Conservation (phyloP, 805 yeast species). For the Kazachstania psychrophila region DNA sequence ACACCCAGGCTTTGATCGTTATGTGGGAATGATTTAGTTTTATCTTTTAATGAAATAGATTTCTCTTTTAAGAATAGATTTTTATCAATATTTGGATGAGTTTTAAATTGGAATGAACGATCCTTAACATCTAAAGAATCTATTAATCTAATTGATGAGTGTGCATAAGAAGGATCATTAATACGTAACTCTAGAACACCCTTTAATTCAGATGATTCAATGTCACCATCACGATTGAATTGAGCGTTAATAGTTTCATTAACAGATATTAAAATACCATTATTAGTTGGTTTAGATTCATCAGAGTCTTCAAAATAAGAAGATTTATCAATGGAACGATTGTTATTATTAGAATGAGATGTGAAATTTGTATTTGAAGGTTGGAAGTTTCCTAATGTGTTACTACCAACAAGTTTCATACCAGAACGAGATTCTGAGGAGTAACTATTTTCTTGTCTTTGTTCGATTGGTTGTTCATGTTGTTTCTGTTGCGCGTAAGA, state of each 20-base stretch:
- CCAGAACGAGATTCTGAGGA: slow-evolving; percentile 14
- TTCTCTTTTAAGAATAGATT: slow-evolving; percentile 47
- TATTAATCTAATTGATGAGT: slow-evolving; percentile 51
- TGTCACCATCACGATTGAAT: slow-evolving; percentile 74
- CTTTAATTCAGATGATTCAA: slow-evolving; percentile 63
- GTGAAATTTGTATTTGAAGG: neutral
- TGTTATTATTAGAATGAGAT: neutral
- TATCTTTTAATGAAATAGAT: slow-evolving; percentile 67
- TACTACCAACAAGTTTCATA: slow-evolving; percentile 17
- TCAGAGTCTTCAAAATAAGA: slow-evolving; percentile 12
- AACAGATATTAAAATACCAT: slow-evolving; percentile 70
- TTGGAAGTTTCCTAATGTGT: neutral
- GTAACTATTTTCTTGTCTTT: slow-evolving; percentile 9
- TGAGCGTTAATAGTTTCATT: slow-evolving; percentile 73
- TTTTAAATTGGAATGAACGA: slow-evolving; percentile 58
- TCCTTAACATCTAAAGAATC: slow-evolving; percentile 40
- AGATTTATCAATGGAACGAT: neutral
- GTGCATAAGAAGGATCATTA: slow-evolving; percentile 62
- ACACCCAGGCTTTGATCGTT: slow-evolving; percentile 88
- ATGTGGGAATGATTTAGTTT: slow-evolving; percentile 74
- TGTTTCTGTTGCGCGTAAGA: slow-evolving; percentile 22
- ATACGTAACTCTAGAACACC: slow-evolving; percentile 88
- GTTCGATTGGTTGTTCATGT: slow-evolving; percentile 12
- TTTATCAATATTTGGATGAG: slow-evolving; percentile 94
- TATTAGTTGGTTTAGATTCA: slow-evolving; percentile 37